These are phyloP conservation scores for Trichosporon sp. DNA, from an alignment of 1,284 basidiomycete genomes.

Conservation along the genomic window DNA sequence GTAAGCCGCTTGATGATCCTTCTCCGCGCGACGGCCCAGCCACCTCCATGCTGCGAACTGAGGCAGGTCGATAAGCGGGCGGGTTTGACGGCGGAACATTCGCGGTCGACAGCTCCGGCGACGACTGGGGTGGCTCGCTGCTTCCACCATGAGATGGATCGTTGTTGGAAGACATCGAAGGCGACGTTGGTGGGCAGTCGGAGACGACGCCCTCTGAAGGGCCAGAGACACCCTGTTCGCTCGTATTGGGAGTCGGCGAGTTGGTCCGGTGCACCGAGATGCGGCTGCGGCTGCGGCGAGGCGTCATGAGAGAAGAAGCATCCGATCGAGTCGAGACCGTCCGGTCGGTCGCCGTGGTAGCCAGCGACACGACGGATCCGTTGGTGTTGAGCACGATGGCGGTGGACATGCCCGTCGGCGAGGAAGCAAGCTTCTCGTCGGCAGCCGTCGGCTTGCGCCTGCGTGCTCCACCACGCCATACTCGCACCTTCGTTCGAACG, in stretches of 20 bases:
- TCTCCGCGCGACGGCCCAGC: constrained; percentile 2
- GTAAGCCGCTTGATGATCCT: constrained; percentile 7
- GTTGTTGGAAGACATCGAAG: not conserved
- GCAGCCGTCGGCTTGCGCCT: constrained; percentile 12
- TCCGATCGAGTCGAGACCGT: not conserved
- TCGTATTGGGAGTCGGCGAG: not conserved
- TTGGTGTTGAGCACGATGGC: not conserved
- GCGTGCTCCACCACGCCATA: constrained; percentile 31
- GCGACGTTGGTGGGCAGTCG: not conserved
- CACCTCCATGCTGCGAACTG: constrained; percentile 27
- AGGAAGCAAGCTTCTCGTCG: constrained; percentile 3
- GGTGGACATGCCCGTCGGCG: constrained; percentile 5
- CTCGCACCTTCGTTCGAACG: constrained; percentile 33
- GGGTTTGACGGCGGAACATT: constrained; percentile 20
- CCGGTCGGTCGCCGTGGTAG: constrained; percentile 2
- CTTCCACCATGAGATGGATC: not conserved
- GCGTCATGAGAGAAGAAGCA: not conserved
- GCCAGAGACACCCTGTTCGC: not conserved
- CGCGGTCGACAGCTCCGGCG: not conserved
- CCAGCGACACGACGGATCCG: not conserved
- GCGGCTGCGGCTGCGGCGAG: not conserved
- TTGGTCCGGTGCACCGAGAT: not conserved
- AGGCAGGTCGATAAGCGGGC: constrained; percentile 44
- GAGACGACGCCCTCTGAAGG: not conserved
- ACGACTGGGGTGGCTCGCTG: not conserved